Base-by-base conservation (phyloP, 1,284 basidiomycete genomes). In the Entoloma clypeatum region DNA sequence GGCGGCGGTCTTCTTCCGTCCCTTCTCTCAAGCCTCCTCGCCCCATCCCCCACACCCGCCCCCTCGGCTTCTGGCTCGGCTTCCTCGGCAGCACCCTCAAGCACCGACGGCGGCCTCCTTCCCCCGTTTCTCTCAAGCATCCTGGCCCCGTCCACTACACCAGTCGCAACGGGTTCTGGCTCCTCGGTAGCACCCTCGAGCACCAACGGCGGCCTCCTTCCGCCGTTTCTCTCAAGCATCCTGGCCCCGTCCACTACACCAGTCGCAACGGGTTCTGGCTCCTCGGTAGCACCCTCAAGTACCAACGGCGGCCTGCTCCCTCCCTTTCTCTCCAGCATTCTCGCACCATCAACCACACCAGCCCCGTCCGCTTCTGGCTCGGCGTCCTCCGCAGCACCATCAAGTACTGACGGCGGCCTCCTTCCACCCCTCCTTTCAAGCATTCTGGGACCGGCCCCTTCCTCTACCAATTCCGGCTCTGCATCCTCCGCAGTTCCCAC, bases 381-480 rank as follows among this genome's bases (percentile, higher is more conserved):
- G 11, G 7, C 40, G 19, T 11, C 40, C 2, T 23, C 3, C 4
- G 11, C 11, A 16, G n/a, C 13, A 3, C 18, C 33, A n/a, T 21
- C 41, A 31, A 16, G 17, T 11, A 24, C 10, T 3, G n/a, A 7
- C 8, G 10, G 5, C 9, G 14, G 11, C 22, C 4, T 23, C 1
- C 6, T 7, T 25, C 22, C 3, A 36, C 23, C 5, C 39, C 39
- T 23, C 26, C 36, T 19, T 26, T 31, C 40, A 13, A 37, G 19
- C 23, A 18, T 11, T 28, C 42, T 19, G 18, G 23, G 17, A 39
- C 11, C 26, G 30, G 13, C 45, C 8, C 8, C 41, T 5, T 24
- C 36, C 24, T 32, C 44, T 7, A n/a, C 35, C 17, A 38, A n/a
- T n/a, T n/a, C n/a, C n/a, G n/a, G n/a, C n/a, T n/a, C n/a, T n/a